Evolutionary conservation across 2,329 filamentous ascomycete genomes (phyloP).

Genomic region (Aspergillus tubingensis): DNA sequence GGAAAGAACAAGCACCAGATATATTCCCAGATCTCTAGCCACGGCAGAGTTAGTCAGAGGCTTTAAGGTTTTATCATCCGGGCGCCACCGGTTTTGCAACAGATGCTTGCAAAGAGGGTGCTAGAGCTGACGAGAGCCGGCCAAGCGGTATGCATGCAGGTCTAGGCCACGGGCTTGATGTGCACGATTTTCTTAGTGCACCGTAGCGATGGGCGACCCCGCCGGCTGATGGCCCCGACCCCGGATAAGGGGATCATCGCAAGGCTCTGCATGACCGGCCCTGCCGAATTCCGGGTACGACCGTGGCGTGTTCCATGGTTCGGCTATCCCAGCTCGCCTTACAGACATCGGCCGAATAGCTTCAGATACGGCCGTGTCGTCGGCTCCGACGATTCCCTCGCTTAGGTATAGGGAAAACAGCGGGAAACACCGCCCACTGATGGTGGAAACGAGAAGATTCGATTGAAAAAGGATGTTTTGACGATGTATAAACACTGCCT

Average conservation of each 20-base stretch:
- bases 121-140: neutral
- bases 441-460: neutral
- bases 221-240: slow-evolving; percentile 6
- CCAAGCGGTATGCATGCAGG: slow-evolving; percentile 1
- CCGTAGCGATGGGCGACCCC: neutral
- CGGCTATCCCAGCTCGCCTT: neutral
- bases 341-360: slow-evolving; percentile 5
- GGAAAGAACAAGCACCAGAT: neutral
- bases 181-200: neutral
- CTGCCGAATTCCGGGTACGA: slow-evolving; percentile 11
- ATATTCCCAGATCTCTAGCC: neutral
- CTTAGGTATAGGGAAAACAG: neutral
- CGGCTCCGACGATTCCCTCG: neutral
- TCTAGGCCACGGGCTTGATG: slow-evolving; percentile 8
- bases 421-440: neutral
- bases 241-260: slow-evolving; percentile 18
- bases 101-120: neutral
- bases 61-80: neutral
- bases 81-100: neutral
- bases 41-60: neutral
- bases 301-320: slow-evolving; percentile 10
- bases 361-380: neutral
- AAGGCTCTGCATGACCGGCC: neutral
- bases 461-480: too few relatives aligned
- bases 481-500: neutral